These are phyloP conservation scores for Pezicula radicicola DNA, from an alignment of 2,329 filamentous ascomycete genomes.

Conservation along the genomic window DNA sequence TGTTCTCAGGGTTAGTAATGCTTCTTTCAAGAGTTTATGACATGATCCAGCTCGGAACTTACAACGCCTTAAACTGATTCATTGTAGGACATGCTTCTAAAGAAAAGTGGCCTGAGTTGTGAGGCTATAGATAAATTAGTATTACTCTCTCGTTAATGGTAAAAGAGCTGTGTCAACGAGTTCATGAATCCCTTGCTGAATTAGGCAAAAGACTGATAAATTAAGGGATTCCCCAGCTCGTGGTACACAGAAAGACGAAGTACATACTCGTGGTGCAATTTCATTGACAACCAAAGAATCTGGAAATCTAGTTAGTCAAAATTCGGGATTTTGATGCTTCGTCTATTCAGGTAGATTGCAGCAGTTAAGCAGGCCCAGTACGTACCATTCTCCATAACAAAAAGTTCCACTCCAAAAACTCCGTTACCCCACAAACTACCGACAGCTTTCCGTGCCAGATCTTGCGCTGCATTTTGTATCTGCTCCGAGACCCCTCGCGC, in stretches of 20 bases:
- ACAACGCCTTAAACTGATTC: constrained; percentile 72
- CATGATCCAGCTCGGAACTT: too few species aligned
- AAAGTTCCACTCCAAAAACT: constrained; percentile 96
- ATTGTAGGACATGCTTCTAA: constrained; percentile 85
- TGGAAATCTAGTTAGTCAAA: constrained; percentile 15
- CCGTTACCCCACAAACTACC: constrained; percentile 81
- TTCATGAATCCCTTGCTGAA: too few species aligned
- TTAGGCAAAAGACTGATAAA: too few species aligned
- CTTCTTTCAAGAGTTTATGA: too few species aligned
- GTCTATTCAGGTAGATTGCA: not conserved
- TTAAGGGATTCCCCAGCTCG: too few species aligned
- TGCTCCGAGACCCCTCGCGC: constrained; percentile 65
- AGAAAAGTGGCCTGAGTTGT: constrained; percentile 94
- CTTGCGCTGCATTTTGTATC: constrained; percentile 64
- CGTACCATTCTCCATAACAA: constrained; percentile 67
- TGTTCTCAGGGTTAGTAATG: constrained; percentile 1
- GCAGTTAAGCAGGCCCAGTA: constrained; percentile 47
- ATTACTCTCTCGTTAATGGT: constrained; percentile 68
- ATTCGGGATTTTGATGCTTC: not conserved
- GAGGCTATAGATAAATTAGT: constrained; percentile 46
- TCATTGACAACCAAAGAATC: constrained; percentile 68
- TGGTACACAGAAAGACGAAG: not conserved
- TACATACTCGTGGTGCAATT: constrained; percentile 21
- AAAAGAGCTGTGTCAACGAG: not conserved
- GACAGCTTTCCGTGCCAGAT: constrained; percentile 76